phyloP scores from a whole-genome alignment of 495 filamentous ascomycete genomes.

The Tuber borchii region DNA sequence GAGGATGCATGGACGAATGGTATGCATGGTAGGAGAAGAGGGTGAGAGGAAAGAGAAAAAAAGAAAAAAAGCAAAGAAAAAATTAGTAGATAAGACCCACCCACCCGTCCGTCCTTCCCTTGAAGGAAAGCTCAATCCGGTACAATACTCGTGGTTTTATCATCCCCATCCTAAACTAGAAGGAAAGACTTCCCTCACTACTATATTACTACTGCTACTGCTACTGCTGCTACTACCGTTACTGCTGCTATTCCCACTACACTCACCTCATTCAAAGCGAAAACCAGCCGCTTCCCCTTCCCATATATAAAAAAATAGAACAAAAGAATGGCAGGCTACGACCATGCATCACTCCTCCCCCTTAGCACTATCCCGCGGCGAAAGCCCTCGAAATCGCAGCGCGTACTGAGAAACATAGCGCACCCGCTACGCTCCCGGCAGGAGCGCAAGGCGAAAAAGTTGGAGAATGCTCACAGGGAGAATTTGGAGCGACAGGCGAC shows the following conservation, averaged over 20 bases:
- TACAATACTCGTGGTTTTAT: not conserved
- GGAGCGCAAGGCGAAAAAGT: slow-evolving; percentile 31
- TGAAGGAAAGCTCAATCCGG: not conserved
- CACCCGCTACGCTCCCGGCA: slow-evolving; percentile 23
- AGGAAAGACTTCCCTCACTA: no score
- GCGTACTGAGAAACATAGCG: slow-evolving; percentile 22
- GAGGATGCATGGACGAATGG: not conserved
- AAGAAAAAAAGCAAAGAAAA: not conserved
- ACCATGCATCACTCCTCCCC: slow-evolving; percentile 13
- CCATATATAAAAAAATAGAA: no score
- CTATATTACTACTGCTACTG: no score
- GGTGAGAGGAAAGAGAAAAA: not conserved
- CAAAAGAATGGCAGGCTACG: not conserved
- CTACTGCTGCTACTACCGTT: no score
- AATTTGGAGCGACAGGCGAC: slow-evolving; percentile 22
- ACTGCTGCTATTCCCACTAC: no score
- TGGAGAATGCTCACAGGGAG: slow-evolving; percentile 14
- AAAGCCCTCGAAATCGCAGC: slow-evolving; percentile 24
- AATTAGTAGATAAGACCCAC: not conserved
- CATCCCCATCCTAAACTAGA: not conserved
- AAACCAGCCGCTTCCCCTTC: not conserved
- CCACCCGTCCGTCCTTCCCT: not conserved
- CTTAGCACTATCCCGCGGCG: slow-evolving; percentile 16
- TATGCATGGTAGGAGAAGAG: not conserved
- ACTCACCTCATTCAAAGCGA: not conserved